Conservation (phyloP, 2,329 filamentous ascomycete species). For the Neospermospora avenae region DNA sequence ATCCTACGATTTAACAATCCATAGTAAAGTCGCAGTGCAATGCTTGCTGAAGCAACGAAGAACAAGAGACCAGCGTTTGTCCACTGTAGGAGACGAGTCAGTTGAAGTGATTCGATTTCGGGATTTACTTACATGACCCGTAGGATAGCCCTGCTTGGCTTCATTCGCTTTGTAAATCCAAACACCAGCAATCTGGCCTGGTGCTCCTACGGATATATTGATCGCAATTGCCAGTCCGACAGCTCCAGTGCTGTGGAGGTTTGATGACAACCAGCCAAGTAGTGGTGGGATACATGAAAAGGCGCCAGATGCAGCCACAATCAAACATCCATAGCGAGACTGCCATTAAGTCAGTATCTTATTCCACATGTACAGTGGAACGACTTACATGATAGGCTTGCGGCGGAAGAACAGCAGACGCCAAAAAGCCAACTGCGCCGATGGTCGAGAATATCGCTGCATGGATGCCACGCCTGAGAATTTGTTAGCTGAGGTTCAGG, state of each 20-base stretch:
- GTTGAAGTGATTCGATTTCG: not conserved
- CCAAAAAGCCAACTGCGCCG: constrained; percentile 56
- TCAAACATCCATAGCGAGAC: constrained; percentile 66
- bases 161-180: constrained; percentile 71
- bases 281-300: constrained; percentile 68
- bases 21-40: constrained; percentile 55
- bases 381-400: constrained; percentile 48
- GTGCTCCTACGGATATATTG: constrained; percentile 65
- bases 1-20: constrained; percentile 41
- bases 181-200: constrained; percentile 68
- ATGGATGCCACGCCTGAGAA: constrained; percentile 44
- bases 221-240: constrained; percentile 67
- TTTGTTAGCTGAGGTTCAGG: not conserved
- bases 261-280: constrained; percentile 39
- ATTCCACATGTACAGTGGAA: not conserved
- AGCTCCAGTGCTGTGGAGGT: constrained; percentile 61
- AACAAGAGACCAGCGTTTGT: constrained; percentile 59
- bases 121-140: constrained; percentile 50
- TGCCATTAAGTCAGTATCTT: constrained; percentile 13
- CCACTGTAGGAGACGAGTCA: constrained; percentile 39
- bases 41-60: constrained; percentile 53
- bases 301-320: constrained; percentile 62
- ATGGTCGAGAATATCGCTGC: constrained; percentile 47
- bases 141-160: constrained; percentile 59
- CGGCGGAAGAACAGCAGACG: constrained; percentile 60